phyloP scores from a whole-genome alignment of 192 early-diverging fungal genomes.

The Linnemannia elongata region DNA sequence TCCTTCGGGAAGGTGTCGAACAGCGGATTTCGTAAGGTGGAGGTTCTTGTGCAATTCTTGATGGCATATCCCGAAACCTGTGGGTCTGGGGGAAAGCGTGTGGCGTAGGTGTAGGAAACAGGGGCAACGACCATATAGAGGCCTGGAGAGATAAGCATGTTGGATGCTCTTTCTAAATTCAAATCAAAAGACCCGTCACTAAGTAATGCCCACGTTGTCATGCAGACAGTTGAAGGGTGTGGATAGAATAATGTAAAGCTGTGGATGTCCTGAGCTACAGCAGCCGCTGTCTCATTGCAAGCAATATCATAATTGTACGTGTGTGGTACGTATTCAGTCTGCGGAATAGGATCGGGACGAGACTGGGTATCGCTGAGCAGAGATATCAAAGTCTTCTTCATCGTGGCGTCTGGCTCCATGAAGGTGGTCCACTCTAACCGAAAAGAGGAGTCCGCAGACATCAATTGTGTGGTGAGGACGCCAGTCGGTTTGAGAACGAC shows the following conservation, averaged over 20 bases:
- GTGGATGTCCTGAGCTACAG: not conserved
- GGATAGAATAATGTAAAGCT: not conserved
- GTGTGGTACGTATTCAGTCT: not conserved
- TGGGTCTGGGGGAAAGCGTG: not conserved
- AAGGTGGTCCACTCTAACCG: slow-evolving; percentile 5
- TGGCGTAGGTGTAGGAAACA: not conserved
- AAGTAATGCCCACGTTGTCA: no score
- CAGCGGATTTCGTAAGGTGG: not conserved
- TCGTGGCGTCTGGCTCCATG: not conserved
- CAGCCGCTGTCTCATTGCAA: not conserved
- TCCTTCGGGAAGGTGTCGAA: not conserved
- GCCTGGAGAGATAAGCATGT: not conserved
- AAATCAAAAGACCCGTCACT: no score
- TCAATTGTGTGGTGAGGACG: not conserved
- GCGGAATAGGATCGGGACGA: not conserved
- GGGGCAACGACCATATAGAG: no score
- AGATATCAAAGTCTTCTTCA: not conserved
- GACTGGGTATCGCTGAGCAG: not conserved
- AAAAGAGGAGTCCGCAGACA: not conserved
- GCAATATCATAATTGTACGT: not conserved
- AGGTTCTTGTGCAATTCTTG: not conserved
- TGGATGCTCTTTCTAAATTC: not conserved
- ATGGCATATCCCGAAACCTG: not conserved
- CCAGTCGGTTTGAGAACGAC: not conserved
- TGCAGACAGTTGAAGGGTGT: not conserved